Percentiles rank a stretch among this genome's conserved stretches.
phyloP scores from a whole-genome alignment of 2,329 filamentous ascomycete genomes.

The Colletotrichum chrysophilum region DNA sequence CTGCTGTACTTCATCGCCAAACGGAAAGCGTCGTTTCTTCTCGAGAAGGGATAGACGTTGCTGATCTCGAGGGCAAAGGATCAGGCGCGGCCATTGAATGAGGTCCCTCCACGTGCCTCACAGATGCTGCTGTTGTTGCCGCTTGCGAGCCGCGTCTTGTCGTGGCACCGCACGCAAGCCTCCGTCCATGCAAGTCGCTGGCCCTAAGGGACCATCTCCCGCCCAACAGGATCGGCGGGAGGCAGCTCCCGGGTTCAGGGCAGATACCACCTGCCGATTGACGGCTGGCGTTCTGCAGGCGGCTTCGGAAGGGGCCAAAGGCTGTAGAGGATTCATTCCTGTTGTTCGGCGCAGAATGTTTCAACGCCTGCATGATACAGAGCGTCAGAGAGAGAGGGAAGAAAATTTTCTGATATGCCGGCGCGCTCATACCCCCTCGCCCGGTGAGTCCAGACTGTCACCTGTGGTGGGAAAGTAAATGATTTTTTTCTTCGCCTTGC shows the following conservation, averaged over 20 bases:
- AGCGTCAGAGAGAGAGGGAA: background rate
- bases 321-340: background rate
- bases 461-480: background rate
- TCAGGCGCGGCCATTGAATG: background rate
- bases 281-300: background rate
- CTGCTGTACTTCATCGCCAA: background rate
- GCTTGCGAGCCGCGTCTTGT: slow-evolving; percentile 7
- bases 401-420: background rate
- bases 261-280: background rate
- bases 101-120: slow-evolving; percentile 8
- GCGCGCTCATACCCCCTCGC: background rate
- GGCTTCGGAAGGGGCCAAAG: background rate
- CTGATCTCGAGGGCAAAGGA: background rate
- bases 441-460: background rate
- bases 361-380: background rate
- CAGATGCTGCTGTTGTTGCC: background rate
- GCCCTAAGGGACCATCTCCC: slow-evolving; percentile 2
- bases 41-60: background rate
- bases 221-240: slow-evolving; percentile 18
- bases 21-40: background rate
- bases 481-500: background rate
- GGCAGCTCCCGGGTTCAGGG: slow-evolving; percentile 6
- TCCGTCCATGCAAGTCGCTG: slow-evolving; percentile 1
- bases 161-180: slow-evolving; percentile 20
- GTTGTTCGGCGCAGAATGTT: background rate